Evolutionary conservation across 2,329 filamentous ascomycete genomes (phyloP).

Genomic region (Triangularia verruculosa): DNA sequence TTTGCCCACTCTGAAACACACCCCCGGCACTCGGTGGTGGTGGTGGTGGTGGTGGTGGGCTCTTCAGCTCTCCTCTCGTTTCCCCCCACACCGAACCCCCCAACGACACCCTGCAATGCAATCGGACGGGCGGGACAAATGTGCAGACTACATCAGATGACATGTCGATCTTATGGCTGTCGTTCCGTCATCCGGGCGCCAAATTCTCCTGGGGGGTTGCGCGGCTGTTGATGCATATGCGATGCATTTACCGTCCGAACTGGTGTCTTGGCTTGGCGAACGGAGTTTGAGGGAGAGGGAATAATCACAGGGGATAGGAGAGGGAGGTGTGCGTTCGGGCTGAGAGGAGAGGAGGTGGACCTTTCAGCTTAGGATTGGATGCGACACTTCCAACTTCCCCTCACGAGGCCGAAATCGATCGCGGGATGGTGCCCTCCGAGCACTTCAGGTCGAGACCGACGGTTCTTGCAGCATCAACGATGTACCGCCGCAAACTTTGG

Average conservation of each 20-base stretch:
- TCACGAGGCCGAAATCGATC: not conserved
- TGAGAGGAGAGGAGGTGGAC: not conserved
- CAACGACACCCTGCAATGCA: slow-evolving; percentile 1
- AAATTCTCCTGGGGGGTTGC: not conserved
- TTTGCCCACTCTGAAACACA: slow-evolving; percentile 23
- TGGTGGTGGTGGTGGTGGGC: no score
- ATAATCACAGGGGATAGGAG: not conserved
- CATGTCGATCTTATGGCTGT: not conserved
- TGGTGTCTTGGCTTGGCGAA: not conserved
- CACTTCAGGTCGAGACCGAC: not conserved
- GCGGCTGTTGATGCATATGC: not conserved
- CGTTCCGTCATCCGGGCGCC: not conserved
- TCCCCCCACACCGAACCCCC: slow-evolving; percentile 4
- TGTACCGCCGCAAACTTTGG: no score
- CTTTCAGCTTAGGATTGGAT: not conserved
- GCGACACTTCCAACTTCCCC: not conserved
- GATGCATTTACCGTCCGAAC: slow-evolving; percentile 7
- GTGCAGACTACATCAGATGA: slow-evolving; percentile 3
- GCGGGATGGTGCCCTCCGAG: not conserved
- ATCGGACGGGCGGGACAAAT: not conserved
- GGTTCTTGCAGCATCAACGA: not conserved
- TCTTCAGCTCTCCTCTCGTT: not conserved
- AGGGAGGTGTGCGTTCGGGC: not conserved
- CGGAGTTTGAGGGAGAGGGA: not conserved
- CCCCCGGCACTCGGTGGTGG: slow-evolving; percentile 11